Percentiles rank a stretch among this genome's conserved stretches.
phyloP scores from a whole-genome alignment of 176 grass and related monocot genomes.

The Bolboschoenus planiculmis region DNA sequence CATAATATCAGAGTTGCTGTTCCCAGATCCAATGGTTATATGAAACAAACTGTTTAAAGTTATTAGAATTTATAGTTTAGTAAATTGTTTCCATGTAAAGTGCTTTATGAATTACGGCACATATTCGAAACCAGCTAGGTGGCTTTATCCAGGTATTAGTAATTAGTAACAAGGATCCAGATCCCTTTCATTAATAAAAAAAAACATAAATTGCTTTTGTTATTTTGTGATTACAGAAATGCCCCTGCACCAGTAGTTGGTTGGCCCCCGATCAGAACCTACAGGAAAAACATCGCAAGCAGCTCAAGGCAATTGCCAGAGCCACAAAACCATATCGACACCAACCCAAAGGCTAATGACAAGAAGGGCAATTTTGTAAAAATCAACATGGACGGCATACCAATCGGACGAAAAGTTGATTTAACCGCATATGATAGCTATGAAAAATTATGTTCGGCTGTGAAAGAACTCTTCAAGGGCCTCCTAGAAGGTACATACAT shows the following conservation, averaged over 20 bases:
- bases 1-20: not conserved
- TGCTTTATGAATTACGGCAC: not conserved
- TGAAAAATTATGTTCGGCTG: slow-evolving; percentile 43
- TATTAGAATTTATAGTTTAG: not conserved
- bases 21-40: not conserved
- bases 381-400: slow-evolving; percentile 98
- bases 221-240: slow-evolving; percentile 36
- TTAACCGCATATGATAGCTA: slow-evolving; percentile 64
- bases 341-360: slow-evolving; percentile 30
- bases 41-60: not conserved
- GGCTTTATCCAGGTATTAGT: not conserved
- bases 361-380: slow-evolving; percentile 68
- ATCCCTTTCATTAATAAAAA: not conserved
- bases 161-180: not conserved
- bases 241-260: slow-evolving; percentile 59
- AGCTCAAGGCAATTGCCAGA: slow-evolving; percentile 48
- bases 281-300: slow-evolving; percentile 75
- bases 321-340: slow-evolving; percentile 21
- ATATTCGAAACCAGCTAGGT: not conserved
- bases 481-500: slow-evolving; percentile 64
- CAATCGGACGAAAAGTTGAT: slow-evolving; percentile 90
- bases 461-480: slow-evolving; percentile 75
- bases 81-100: not conserved
- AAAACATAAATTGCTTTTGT: not conserved
- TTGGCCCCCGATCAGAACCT: slow-evolving; percentile 81